Base-by-base conservation (phyloP, 139 green algal genomes). In the Protoeuglena noctilucae region DNA sequence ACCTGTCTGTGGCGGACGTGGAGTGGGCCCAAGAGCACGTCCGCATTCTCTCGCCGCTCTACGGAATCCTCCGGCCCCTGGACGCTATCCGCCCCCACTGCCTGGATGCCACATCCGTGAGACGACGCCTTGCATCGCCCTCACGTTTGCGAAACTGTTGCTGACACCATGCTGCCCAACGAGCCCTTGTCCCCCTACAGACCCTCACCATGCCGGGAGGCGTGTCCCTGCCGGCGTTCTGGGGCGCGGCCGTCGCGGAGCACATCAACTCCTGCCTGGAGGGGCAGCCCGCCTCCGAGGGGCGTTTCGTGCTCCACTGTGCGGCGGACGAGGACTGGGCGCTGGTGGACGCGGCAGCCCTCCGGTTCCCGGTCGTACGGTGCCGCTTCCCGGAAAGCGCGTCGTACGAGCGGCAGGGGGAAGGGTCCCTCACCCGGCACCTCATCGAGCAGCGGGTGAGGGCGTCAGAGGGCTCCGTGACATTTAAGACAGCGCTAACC, bases 81-180 rank as follows among this genome's bases (percentile, higher is more conserved):
- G 67, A 70, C 23, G 34, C 17, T 9, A 66, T 75, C 55, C 56
- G 56, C 26, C 62, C 62, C 19, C 68, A 70, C 30, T 45, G 60
- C 9, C 55, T 69, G 9, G 62, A 69, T n/a, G n/a, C n/a, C n/a
- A n/a, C n/a, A n/a, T n/a, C n/a, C n/a, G n/a, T n/a, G n/a, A n/a
- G 48, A 53, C 16, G 39, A 16, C 16, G 39, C 39, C 12, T 45
- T 16, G 39, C 39, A 45, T n/a, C 12, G n/a, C n/a, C n/a, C n/a
- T n/a, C 3, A 62, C 61, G 62, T 5, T 25, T 26, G 59, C n/a
- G 24, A 53, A 53, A 6, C 41, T 64, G 24, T 12, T 16, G n/a
- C 5, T n/a, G 18, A 5, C 50, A 12, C 14, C 50, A 51, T 5
- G 18, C 12, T 51, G 45, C 45, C 12, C 45, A 51, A 7, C 5